Conservation (phyloP, 179 eudicot species). For the Actinidia arguta region DNA sequence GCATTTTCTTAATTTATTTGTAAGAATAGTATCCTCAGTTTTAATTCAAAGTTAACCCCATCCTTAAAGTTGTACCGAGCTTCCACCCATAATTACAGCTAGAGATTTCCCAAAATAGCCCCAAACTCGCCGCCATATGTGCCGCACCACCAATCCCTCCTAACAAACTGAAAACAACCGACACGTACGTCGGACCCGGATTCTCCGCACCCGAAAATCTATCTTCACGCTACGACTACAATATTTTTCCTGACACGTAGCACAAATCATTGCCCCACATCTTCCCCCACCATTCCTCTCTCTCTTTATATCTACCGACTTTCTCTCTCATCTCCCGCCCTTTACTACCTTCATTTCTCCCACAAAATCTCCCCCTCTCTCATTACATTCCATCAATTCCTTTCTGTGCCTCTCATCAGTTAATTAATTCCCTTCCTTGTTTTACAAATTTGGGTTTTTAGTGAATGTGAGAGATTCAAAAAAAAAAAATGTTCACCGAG, state of each 20-base stretch:
- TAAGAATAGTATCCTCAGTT: too few relatives aligned
- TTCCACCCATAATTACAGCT: background rate
- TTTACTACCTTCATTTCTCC: background rate
- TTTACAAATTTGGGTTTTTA: background rate
- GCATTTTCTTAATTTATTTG: too few relatives aligned
- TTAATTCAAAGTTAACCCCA: too few relatives aligned
- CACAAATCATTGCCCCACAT: slow-evolving; percentile 15
- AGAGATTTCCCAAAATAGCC: background rate
- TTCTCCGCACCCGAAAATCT: slow-evolving; percentile 18
- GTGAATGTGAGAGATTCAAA: background rate
- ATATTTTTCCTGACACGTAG: slow-evolving; percentile 17
- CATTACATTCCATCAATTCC: background rate
- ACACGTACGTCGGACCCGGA: slow-evolving; percentile 17
- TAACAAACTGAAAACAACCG: background rate
- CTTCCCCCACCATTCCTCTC: background rate
- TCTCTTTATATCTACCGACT: background rate
- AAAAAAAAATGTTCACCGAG: slow-evolving; percentile 14
- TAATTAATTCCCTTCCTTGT: too few relatives aligned
- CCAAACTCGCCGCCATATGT: background rate
- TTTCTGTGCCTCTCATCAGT: background rate
- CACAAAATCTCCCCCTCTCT: background rate
- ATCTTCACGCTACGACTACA: slow-evolving; percentile 8
- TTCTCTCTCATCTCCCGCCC: slow-evolving; percentile 29
- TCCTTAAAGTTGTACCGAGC: background rate
- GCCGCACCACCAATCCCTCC: background rate